Evolutionary conservation across 176 grass and related monocot genomes (phyloP).

Genomic region (Alloteropsis semialata): DNA sequence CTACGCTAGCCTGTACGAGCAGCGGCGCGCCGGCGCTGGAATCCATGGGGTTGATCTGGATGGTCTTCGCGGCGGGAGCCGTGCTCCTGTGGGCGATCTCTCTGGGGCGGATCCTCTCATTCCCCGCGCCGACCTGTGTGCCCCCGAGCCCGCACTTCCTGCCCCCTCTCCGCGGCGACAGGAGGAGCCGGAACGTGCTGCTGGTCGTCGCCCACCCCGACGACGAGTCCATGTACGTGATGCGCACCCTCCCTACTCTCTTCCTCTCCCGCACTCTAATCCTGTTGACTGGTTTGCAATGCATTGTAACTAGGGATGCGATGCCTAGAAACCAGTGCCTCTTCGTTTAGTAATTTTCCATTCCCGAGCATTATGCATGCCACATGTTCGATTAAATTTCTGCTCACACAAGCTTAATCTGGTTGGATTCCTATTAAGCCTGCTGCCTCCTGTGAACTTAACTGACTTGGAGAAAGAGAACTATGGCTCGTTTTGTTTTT

Average conservation of each 20-base stretch:
- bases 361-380: background rate
- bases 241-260: background rate
- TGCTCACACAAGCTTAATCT: background rate
- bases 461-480: background rate
- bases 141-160: slow-evolving; percentile 21
- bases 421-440: background rate
- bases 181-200: slow-evolving; percentile 65
- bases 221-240: slow-evolving; percentile 80
- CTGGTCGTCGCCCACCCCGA: slow-evolving; percentile 88
- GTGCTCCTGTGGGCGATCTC: slow-evolving; percentile 57
- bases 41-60: slow-evolving; percentile 49
- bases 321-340: background rate
- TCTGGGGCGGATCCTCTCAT: slow-evolving; percentile 41
- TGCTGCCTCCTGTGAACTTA: background rate
- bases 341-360: background rate
- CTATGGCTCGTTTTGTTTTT: background rate
- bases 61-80: background rate
- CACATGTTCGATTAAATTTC: background rate
- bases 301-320: too few species aligned
- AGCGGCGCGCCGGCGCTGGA: too few species aligned
- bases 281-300: background rate
- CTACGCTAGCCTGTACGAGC: too few species aligned
- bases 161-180: slow-evolving; percentile 12
- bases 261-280: too few species aligned
- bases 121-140: background rate